Base-by-base conservation (phyloP, 352 stramenopile species). In the Globisporangium carolinianum region DNA sequence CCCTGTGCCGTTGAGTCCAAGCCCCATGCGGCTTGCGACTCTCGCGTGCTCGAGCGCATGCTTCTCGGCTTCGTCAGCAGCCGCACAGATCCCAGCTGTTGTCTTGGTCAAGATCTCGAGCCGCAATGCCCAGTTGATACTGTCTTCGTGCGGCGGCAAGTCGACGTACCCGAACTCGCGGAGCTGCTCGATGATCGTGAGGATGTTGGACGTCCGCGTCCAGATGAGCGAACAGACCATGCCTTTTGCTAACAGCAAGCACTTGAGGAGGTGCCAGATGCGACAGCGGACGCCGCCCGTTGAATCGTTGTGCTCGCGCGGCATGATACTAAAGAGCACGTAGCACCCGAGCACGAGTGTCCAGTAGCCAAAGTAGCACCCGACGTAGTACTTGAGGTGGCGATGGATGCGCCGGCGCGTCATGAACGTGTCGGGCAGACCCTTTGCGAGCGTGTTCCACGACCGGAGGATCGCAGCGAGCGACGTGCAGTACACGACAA, bases 351-450 rank as follows among this genome's bases (percentile, higher is more conserved):
- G 57, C 9, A 93, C 83, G 14, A 89, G 58, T 1, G 83, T 93
- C 83, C 83, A 93, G 63, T 90, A 93, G 32, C 81, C 79, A 52
- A 93, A 89, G 63, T 91, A 93, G 61, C 79, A 91, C 12, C 80
- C 83, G n/a, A 93, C 83, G 49, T 93, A 93, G 66, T 93, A 93
- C 65, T 93, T 93, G 37, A 93, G 71, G 51, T 93, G 80, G 2
- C 83, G 75, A 51, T 91, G 83, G 36, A 88, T 91, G 24, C 83
- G 83, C 51, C 87, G 67, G 32, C 83, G 78, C 3, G 83, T 89
- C 37, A 63, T 73, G 68, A 93, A 90, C 5, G 83, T 93, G 51
- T 93, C 79, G 0, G 71, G 75, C 4, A 92, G 69, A 0, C 83
- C 83, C 58, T 87, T 90, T 15, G 84, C 66, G 32, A 93, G 84